Percentiles rank a stretch among this genome's conserved stretches.
Conservation (phyloP, 176 grass and related monocot species). For the Cymbopogon citratus region DNA sequence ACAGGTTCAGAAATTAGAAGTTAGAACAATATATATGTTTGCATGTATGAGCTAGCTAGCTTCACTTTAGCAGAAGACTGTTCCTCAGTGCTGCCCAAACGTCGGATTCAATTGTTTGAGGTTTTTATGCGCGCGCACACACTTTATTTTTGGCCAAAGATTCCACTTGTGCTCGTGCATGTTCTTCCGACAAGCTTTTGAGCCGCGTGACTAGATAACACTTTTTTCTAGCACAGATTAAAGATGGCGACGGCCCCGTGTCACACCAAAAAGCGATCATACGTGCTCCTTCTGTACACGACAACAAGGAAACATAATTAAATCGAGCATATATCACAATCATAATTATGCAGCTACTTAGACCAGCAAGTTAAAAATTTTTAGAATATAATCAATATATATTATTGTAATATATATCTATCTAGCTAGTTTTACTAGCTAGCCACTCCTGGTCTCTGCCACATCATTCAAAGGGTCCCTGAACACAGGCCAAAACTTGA, state of each 20-base stretch:
- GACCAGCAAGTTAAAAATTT: background rate
- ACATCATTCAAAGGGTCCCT: background rate
- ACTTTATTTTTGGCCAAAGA: background rate
- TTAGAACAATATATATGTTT: background rate
- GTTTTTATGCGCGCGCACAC: background rate
- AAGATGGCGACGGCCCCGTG: slow-evolving; percentile 34
- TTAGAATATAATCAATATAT: background rate
- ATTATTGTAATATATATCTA: background rate
- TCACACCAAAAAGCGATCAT: slow-evolving; percentile 34
- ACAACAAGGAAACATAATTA: slow-evolving; percentile 25
- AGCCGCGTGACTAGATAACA: slow-evolving; percentile 2
- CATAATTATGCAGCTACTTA: slow-evolving; percentile 17
- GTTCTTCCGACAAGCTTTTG: slow-evolving; percentile 34
- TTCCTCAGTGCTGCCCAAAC: background rate
- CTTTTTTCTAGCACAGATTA: slow-evolving; percentile 15
- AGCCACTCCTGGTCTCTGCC: background rate
- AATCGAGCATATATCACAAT: background rate
- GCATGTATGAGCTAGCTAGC: background rate
- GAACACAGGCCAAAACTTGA: background rate
- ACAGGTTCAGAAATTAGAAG: background rate
- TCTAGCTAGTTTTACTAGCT: background rate
- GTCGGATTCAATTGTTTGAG: background rate
- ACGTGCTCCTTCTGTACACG: slow-evolving; percentile 20
- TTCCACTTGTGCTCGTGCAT: slow-evolving; percentile 37
- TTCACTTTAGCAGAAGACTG: background rate